Percentiles rank a stretch among this genome's conserved stretches.
These are phyloP conservation scores for Emmonsiellopsis sp. DNA, from an alignment of 2,329 filamentous ascomycete species.

Conservation along the genomic window DNA sequence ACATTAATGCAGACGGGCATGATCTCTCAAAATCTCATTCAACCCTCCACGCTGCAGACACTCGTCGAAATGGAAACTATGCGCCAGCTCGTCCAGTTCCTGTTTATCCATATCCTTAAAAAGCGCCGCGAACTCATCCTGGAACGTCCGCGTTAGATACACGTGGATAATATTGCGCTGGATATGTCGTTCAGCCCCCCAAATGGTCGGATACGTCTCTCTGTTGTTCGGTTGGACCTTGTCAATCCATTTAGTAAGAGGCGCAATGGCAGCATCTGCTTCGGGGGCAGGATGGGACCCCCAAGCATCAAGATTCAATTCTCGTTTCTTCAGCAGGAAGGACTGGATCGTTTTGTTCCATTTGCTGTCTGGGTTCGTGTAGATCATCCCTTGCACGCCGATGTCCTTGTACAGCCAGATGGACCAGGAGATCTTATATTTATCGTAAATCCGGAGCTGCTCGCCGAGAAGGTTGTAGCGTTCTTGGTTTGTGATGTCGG, in stretches of 20 bases:
- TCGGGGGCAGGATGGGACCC: constrained; percentile 34
- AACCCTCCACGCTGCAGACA: constrained; percentile 43
- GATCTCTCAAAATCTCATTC: constrained; percentile 41
- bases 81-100: constrained; percentile 46
- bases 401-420: constrained; percentile 55
- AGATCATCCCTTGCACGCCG: constrained; percentile 47
- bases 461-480: constrained; percentile 39
- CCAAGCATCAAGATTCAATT: constrained; percentile 49
- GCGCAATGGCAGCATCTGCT: constrained; percentile 36
- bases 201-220: constrained; percentile 38
- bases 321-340: constrained; percentile 48
- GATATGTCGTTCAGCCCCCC: constrained; percentile 44
- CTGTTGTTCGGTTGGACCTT: constrained; percentile 33
- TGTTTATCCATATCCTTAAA: constrained; percentile 43
- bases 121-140: constrained; percentile 46
- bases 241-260: constrained; percentile 38
- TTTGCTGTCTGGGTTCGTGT: constrained; percentile 34
- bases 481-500: constrained; percentile 32
- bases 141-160: constrained; percentile 42
- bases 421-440: constrained; percentile 45
- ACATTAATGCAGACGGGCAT: constrained; percentile 21
- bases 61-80: constrained; percentile 46
- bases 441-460: constrained; percentile 44
- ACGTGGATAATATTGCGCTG: constrained; percentile 37
- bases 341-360: constrained; percentile 44